Evolutionary conservation across 148 eudicot genomes (phyloP).

Genomic region (Spergularia marina): DNA sequence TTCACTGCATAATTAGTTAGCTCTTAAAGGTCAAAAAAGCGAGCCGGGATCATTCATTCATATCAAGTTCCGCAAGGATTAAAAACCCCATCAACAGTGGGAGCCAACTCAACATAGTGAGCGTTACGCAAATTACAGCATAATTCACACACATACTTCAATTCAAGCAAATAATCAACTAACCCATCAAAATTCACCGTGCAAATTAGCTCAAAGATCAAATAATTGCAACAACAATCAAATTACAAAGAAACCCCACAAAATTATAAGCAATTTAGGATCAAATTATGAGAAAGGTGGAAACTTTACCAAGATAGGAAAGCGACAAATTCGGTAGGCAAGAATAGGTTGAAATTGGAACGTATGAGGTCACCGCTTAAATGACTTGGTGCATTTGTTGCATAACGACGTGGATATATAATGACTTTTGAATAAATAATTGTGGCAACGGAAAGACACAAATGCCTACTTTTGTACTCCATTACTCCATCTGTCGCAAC

Average conservation of each 20-base stretch:
- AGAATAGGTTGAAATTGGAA: background rate
- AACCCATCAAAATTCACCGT: background rate
- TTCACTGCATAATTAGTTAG: too few relatives aligned
- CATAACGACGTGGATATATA: too few relatives aligned
- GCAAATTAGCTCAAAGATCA: background rate
- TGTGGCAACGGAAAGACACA: too few relatives aligned
- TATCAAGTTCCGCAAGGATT: too few relatives aligned
- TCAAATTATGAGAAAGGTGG: background rate
- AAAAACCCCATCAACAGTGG: too few relatives aligned
- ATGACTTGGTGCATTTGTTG: too few relatives aligned
- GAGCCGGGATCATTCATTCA: too few relatives aligned
- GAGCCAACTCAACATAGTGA: too few relatives aligned
- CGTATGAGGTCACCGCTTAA: conserved; percentile 13
- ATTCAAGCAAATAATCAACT: background rate
- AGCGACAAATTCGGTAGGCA: background rate
- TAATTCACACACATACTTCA: background rate
- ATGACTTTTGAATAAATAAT: too few relatives aligned
- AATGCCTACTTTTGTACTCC: too few relatives aligned
- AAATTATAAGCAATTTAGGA: background rate
- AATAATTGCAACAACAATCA: background rate
- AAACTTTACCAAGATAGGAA: conserved; percentile 9
- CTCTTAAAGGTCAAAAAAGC: too few relatives aligned
- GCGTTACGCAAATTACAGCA: background rate
- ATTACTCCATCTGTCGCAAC: too few relatives aligned
- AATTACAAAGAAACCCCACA: background rate